A percentile compares a stretch with the other conserved stretches of the same genome.
Conservation (phyloP, 2,329 filamentous ascomycete species). For the Elsinoe australis region DNA sequence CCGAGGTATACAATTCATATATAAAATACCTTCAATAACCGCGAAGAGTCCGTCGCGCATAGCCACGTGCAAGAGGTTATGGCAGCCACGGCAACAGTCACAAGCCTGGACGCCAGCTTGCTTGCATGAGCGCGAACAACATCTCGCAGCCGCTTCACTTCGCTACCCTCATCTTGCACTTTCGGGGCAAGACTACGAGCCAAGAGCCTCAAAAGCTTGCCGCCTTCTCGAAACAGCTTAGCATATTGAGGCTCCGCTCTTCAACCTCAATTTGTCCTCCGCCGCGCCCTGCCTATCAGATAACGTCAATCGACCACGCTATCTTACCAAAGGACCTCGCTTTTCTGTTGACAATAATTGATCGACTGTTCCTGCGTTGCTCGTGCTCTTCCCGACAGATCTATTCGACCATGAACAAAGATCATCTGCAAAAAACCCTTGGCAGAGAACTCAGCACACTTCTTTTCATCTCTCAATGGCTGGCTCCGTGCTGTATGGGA, state of each 20-base stretch:
- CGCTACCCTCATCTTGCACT: too few relatives aligned
- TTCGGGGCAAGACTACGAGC: neutral
- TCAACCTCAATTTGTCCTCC: slow-evolving; percentile 5
- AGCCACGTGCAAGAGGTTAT: too few relatives aligned
- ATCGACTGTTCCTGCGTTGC: neutral
- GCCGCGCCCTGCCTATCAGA: slow-evolving; percentile 14
- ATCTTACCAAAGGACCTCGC: neutral
- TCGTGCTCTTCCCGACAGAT: too few relatives aligned
- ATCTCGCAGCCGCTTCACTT: too few relatives aligned
- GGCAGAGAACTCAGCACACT: too few relatives aligned
- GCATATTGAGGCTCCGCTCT: slow-evolving; percentile 1
- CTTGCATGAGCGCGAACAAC: too few relatives aligned
- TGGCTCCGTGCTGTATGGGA: neutral
- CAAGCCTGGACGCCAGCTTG: neutral
- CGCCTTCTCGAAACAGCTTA: slow-evolving; percentile 15
- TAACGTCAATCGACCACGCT: slow-evolving; percentile 4
- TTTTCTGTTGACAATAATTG: neutral
- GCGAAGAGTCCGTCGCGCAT: neutral
- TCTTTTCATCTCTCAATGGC: too few relatives aligned
- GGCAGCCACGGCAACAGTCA: slow-evolving; percentile 1
- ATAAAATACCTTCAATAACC: neutral
- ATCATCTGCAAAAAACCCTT: too few relatives aligned
- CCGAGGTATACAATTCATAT: slow-evolving; percentile 2
- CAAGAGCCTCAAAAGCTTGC: slow-evolving; percentile 13
- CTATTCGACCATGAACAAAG: too few relatives aligned